These are phyloP conservation scores for Diaporthe vaccinii DNA, from an alignment of 2,329 filamentous ascomycete species.

Conservation along the genomic window DNA sequence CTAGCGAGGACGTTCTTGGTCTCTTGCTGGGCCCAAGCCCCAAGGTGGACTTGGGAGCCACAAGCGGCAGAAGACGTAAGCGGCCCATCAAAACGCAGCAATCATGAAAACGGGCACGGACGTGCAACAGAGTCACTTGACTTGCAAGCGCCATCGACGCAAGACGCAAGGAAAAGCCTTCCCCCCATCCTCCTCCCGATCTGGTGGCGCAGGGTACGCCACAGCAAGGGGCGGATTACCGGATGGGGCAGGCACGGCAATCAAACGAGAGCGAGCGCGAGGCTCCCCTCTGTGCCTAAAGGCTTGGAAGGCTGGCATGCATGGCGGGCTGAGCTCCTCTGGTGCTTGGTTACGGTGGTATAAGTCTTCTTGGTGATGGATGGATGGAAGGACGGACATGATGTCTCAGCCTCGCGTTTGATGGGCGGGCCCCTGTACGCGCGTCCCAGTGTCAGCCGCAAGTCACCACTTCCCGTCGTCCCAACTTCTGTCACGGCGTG, in stretches of 20 bases:
- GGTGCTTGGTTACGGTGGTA: not conserved
- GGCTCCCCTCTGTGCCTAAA: not conserved
- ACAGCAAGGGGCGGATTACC: not conserved
- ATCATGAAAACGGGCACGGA: not conserved
- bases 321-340: not conserved
- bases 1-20: too few relatives aligned
- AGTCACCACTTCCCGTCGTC: slow-evolving; percentile 27
- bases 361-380: not conserved
- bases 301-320: not conserved
- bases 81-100: not conserved
- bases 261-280: slow-evolving; percentile 15
- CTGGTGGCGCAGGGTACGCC: not conserved
- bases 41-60: too few relatives aligned
- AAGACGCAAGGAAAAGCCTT: too few relatives aligned
- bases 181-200: not conserved
- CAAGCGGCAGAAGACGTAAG: too few relatives aligned
- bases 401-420: slow-evolving; percentile 32
- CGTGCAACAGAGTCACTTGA: not conserved
- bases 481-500: slow-evolving; percentile 16
- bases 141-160: not conserved
- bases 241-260: not conserved
- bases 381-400: not conserved
- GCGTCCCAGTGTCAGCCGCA: slow-evolving; percentile 26
- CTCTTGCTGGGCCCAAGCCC: too few relatives aligned
- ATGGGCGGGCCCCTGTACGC: slow-evolving; percentile 6